Evolutionary conservation across 345 rosid species (phyloP).

Genomic region (Corchorus capsularis): DNA sequence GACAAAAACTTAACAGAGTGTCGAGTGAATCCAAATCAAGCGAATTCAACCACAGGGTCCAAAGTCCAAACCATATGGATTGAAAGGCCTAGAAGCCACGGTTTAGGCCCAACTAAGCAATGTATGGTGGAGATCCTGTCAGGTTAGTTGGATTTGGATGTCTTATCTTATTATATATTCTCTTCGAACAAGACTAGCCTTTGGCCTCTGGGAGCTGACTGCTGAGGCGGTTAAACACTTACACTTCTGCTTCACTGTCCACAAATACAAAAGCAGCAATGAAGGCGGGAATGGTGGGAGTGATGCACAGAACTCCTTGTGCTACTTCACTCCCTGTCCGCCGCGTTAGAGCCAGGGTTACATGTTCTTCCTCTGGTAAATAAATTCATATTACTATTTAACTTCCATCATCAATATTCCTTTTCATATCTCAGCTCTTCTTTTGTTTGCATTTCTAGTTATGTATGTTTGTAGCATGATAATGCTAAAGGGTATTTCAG

Average conservation of each 20-base stretch:
- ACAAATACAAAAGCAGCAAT: slow-evolving; percentile 8
- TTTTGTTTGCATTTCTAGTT: not conserved
- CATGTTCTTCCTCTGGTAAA: slow-evolving; percentile 58
- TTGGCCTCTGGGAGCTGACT: too few species aligned
- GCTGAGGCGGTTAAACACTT: not conserved
- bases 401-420: not conserved
- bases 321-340: slow-evolving; percentile 39
- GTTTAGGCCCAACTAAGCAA: not conserved
- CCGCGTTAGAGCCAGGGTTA: slow-evolving; percentile 39
- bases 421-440: not conserved
- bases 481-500: not conserved
- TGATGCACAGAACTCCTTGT: slow-evolving; percentile 41
- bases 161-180: slow-evolving; percentile 28
- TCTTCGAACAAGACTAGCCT: not conserved
- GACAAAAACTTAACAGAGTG: too few species aligned
- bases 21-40: too few species aligned
- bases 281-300: slow-evolving; percentile 40
- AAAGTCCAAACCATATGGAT: too few species aligned
- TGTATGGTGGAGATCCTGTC: slow-evolving; percentile 22
- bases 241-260: not conserved
- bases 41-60: too few species aligned
- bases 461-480: not conserved
- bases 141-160: not conserved
- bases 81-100: too few species aligned
- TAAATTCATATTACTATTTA: too few species aligned